Percentiles rank a stretch among this genome's conserved stretches.
These are phyloP conservation scores for Mucor ambiguus DNA, from an alignment of 371 early-diverging fungal species.

Conservation along the genomic window DNA sequence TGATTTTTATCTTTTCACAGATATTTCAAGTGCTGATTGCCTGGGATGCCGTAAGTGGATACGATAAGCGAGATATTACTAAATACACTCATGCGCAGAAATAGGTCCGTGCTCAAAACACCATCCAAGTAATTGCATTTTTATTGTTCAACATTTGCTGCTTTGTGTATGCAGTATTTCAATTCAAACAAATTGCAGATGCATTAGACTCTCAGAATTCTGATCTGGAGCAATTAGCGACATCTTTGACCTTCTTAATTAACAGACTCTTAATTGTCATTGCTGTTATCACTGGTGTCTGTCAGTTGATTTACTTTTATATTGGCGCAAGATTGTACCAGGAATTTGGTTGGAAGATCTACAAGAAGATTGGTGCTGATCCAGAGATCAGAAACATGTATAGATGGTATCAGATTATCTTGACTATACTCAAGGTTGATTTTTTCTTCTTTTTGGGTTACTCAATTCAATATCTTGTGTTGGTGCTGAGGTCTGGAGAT, in stretches of 20 bases:
- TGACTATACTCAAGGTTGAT: constrained; percentile 87
- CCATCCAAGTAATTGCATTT: constrained; percentile 86
- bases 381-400: constrained; percentile 75
- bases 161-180: constrained; percentile 81
- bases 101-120: constrained; percentile 81
- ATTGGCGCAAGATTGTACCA: constrained; percentile 67
- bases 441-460: constrained; percentile 89
- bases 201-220: constrained; percentile 23
- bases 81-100: neutral
- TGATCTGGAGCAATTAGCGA: constrained; percentile 15
- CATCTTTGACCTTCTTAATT: constrained; percentile 22
- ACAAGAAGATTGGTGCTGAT: constrained; percentile 33
- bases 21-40: constrained; percentile 71
- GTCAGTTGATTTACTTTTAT: constrained; percentile 44
- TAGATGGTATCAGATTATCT: constrained; percentile 82
- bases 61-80: neutral
- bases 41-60: constrained; percentile 74
- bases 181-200: constrained; percentile 52
- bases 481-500: constrained; percentile 67
- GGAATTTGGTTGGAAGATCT: constrained; percentile 73
- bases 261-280: constrained; percentile 41
- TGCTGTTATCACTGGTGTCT: constrained; percentile 48
- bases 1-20: constrained; percentile 78
- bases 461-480: constrained; percentile 84
- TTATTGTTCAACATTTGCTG: constrained; percentile 79